Conservation (phyloP, 257 asterid genomes). For the Plectranthus barbatus region DNA sequence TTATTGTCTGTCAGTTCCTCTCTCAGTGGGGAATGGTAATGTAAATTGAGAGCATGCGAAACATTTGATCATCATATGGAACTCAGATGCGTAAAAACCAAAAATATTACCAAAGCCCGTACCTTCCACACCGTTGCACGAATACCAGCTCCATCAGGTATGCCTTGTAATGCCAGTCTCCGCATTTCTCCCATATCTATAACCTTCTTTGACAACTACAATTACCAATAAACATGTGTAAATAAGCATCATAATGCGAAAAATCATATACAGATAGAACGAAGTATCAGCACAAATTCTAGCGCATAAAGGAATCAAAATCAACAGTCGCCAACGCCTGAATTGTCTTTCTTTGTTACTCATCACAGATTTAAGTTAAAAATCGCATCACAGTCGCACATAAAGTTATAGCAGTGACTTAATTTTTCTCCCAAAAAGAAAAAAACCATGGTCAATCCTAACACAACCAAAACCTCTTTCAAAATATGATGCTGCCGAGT, state of each 20-base stretch:
- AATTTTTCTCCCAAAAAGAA: not conserved
- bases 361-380: not conserved
- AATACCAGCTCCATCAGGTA: conserved; percentile 85
- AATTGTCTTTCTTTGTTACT: not conserved
- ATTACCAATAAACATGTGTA: conserved; percentile 7
- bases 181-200: conserved; percentile 75
- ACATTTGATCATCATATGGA: not conserved
- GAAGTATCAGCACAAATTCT: not conserved
- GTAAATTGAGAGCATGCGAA: no score
- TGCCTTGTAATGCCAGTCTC: conserved; percentile 75
- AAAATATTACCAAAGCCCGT: conserved; percentile 1
- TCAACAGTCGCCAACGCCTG: not conserved
- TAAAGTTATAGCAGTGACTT: not conserved
- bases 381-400: not conserved
- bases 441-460: not conserved
- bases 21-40: no score
- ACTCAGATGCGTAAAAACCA: not conserved
- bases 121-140: conserved; percentile 96
- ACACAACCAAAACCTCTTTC: conserved; percentile 48
- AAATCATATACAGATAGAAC: not conserved
- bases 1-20: no score
- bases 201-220: conserved; percentile 72
- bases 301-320: not conserved
- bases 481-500: conserved; percentile 61
- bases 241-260: conserved; percentile 5